Evolutionary conservation across 2,329 filamentous ascomycete species (phyloP).

Genomic region (Aspergillus fructus): DNA sequence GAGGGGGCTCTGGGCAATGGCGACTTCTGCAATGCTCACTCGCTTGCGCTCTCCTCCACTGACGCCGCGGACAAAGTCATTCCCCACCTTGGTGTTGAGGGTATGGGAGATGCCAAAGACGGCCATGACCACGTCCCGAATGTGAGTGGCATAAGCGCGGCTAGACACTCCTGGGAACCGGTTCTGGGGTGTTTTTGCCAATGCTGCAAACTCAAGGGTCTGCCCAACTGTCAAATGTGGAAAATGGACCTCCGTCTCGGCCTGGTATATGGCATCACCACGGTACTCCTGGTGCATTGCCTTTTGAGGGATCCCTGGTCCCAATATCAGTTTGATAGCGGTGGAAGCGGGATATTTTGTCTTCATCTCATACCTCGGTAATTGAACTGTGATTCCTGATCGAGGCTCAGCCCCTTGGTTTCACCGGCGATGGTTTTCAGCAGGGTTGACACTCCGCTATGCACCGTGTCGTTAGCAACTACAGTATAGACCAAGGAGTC

Average conservation of each 20-base stretch:
- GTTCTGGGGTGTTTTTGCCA: constrained; percentile 56
- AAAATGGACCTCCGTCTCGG: constrained; percentile 81
- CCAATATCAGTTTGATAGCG: too few species aligned
- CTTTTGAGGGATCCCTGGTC: too few species aligned
- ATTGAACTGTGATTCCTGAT: constrained; percentile 67
- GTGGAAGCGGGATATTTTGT: too few species aligned
- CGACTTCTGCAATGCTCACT: constrained; percentile 59
- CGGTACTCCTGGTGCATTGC: constrained; percentile 65
- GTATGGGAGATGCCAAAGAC: constrained; percentile 53
- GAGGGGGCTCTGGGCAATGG: constrained; percentile 40
- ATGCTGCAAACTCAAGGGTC: constrained; percentile 75
- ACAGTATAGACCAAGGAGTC: neutral
- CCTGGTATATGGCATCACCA: constrained; percentile 83
- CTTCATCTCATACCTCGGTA: constrained; percentile 57
- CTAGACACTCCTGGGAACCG: constrained; percentile 40
- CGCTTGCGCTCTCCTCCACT: constrained; percentile 62
- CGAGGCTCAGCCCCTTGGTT: constrained; percentile 75
- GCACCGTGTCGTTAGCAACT: too few species aligned
- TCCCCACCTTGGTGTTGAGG: constrained; percentile 45
- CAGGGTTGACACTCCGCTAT: constrained; percentile 70
- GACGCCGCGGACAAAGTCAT: constrained; percentile 61
- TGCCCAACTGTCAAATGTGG: constrained; percentile 74
- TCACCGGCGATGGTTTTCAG: constrained; percentile 83
- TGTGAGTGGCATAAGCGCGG: constrained; percentile 43
- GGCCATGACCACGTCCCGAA: constrained; percentile 47